Percentiles rank a stretch among this genome's conserved stretches.
Conservation (phyloP, 2,329 filamentous ascomycete species). For the Colletotrichum sojae region DNA sequence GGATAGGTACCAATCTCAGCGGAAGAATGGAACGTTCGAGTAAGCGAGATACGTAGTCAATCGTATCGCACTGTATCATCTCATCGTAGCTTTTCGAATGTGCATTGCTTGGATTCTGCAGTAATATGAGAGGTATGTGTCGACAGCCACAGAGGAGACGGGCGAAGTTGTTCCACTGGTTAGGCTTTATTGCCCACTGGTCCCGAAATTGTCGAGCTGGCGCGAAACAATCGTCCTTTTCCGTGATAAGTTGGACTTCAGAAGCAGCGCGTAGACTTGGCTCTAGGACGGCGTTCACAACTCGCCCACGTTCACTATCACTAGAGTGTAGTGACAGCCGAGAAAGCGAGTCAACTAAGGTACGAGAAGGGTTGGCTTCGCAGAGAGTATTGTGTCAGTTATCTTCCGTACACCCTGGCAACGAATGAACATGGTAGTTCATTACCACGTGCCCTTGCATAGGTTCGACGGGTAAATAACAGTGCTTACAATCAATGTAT, state of each 20-base stretch:
- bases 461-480: too few relatives aligned
- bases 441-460: too few relatives aligned
- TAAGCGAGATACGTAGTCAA: not conserved
- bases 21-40: not conserved
- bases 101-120: not conserved
- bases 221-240: not conserved
- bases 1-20: not conserved
- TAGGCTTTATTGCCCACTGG: not conserved
- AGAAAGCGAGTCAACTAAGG: too few relatives aligned
- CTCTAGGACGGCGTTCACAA: too few relatives aligned
- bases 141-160: not conserved
- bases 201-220: not conserved
- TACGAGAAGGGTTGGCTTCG: too few relatives aligned
- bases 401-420: too few relatives aligned
- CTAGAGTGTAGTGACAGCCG: too few relatives aligned
- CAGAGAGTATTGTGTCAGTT: too few relatives aligned
- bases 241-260: not conserved
- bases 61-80: not conserved
- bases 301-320: too few relatives aligned
- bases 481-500: too few relatives aligned
- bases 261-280: not conserved
- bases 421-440: too few relatives aligned
- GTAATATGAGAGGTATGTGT: conserved; percentile 1
- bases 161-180: not conserved
- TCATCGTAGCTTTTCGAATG: not conserved